phyloP scores from a whole-genome alignment of 202 grass and related monocot genomes.

The Panicum virgatum region DNA sequence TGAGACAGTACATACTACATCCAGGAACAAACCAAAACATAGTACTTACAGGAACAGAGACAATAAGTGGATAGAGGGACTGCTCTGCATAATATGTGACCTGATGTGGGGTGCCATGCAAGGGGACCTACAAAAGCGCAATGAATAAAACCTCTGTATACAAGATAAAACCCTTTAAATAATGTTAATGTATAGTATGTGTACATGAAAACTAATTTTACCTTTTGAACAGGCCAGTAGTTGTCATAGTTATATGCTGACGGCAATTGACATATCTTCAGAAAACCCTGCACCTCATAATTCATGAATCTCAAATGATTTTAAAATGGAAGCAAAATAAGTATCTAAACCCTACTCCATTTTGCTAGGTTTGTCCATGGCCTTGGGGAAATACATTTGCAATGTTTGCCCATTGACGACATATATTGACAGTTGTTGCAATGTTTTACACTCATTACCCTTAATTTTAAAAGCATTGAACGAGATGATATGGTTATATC shows the following conservation, averaged over 20 bases:
- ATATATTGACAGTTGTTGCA: background rate
- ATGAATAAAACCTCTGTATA: background rate
- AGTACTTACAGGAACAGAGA: conserved; percentile 92
- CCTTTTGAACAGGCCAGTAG: conserved; percentile 94
- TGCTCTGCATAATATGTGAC: conserved; percentile 90
- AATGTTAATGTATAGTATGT: background rate
- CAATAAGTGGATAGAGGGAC: conserved; percentile 84
- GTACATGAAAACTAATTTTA: conserved; percentile 29
- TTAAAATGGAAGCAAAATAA: conserved; percentile 18
- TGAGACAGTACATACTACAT: conserved; percentile 32
- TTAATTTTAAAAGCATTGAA: background rate
- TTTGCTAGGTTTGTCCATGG: background rate
- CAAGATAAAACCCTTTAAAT: background rate
- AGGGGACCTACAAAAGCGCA: conserved; percentile 61
- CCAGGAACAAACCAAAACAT: background rate
- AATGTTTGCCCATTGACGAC: background rate
- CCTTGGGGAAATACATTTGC: background rate
- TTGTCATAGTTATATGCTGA: conserved; percentile 86
- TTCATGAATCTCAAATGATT: conserved; percentile 29
- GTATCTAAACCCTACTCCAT: conserved; percentile 5
- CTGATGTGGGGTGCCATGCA: conserved; percentile 90
- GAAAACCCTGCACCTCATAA: conserved; percentile 64
- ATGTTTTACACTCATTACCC: too few relatives aligned
- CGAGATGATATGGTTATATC: background rate
- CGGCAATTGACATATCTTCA: conserved; percentile 97